Evolutionary conservation across 2,329 filamentous ascomycete genomes (phyloP), one percentile per base, ranked within the genome.

Genomic region (Alternaria angustiovoidea): DNA sequence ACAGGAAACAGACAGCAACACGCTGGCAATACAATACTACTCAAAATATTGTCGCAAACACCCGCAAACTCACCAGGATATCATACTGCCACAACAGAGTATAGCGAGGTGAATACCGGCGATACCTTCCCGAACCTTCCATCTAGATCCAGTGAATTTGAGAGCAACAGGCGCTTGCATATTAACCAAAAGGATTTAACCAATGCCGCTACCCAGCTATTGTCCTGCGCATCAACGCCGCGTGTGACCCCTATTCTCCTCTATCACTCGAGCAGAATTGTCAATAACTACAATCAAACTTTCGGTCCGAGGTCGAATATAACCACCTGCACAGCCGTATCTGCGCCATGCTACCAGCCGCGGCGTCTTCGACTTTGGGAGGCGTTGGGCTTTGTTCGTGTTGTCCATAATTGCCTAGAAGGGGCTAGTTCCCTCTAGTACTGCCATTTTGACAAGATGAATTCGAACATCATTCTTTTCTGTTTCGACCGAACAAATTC

Each of bases 221-320:
- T 52, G 7, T 54, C 56, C 56, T 44, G 34, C 43, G 36, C 32
- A 28, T 22, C 39, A 43, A 51, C 26, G 52, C 32, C 55, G 49
- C 49, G 34, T 44, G 28, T 41, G 32, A 30, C 30, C 46, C 53
- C 53, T 54, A 41, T 51, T 43, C 16, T n/a, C n/a, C 38, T 32
- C 32, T n/a, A 22, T 16, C 26, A n/a, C 18, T 38, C 24, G 38
- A 46, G 38, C 44, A 49, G 24, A 34, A 34, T 49, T 49, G 22
- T 36, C 32, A 49, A 34, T 32, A 32, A 49, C 20, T n/a, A 49
- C 57, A 47, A 28, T 38, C 28, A 43, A 30, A 11, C 30, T 34
- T n/a, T 59, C 57, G 51, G 51, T 41, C 51, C 43, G 43, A 55
- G 41, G 28, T 16, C 30, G 47, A 32, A 49, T 22, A 16, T 44